A percentile compares a stretch with the other conserved stretches of the same genome.
Evolutionary conservation across 2,329 filamentous ascomycete genomes (phyloP).

Genomic region (Beauveria bassiana): DNA sequence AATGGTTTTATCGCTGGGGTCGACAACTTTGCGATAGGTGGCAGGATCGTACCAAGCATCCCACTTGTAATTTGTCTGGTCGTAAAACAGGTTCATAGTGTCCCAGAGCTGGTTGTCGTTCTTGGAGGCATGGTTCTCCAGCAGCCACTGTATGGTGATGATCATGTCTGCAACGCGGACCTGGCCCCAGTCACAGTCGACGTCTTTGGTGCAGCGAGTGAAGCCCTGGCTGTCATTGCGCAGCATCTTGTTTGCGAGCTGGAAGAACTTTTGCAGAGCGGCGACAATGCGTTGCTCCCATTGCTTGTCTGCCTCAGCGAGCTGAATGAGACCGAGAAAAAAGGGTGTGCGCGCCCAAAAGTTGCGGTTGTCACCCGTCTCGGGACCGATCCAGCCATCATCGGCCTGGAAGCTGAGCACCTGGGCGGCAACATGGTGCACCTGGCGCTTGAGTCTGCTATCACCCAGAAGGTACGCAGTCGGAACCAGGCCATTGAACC

Average conservation of each 20-base stretch:
- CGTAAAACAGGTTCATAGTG: slow-evolving; percentile 32
- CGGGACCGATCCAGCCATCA: slow-evolving; percentile 48
- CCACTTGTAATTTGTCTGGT: slow-evolving; percentile 23
- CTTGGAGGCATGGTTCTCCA: slow-evolving; percentile 24
- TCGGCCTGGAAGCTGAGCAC: slow-evolving; percentile 32
- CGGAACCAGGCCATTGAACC: slow-evolving; percentile 52
- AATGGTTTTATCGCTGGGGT: slow-evolving; percentile 13
- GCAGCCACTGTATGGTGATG: slow-evolving; percentile 33
- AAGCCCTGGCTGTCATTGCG: slow-evolving; percentile 43
- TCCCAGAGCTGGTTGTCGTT: slow-evolving; percentile 28
- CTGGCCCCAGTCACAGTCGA: slow-evolving; percentile 25
- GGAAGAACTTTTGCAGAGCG: slow-evolving; percentile 21
- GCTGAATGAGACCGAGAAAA: slow-evolving; percentile 25
- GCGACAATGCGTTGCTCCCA: slow-evolving; percentile 17
- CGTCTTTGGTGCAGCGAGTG: slow-evolving; percentile 33
- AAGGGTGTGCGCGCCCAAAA: slow-evolving; percentile 26
- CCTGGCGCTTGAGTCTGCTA: slow-evolving; percentile 33
- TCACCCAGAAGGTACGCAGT: slow-evolving; percentile 44
- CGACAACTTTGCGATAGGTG: slow-evolving; percentile 16
- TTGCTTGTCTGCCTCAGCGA: slow-evolving; percentile 23
- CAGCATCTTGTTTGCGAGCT: slow-evolving; percentile 47
- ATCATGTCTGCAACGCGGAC: slow-evolving; percentile 31
- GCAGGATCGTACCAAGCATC: slow-evolving; percentile 21
- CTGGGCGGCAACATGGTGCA: slow-evolving; percentile 25
- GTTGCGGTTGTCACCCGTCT: slow-evolving; percentile 19